These are phyloP conservation scores for Gynandropsis gynandra DNA, from an alignment of 345 rosid species.

Conservation along the genomic window DNA sequence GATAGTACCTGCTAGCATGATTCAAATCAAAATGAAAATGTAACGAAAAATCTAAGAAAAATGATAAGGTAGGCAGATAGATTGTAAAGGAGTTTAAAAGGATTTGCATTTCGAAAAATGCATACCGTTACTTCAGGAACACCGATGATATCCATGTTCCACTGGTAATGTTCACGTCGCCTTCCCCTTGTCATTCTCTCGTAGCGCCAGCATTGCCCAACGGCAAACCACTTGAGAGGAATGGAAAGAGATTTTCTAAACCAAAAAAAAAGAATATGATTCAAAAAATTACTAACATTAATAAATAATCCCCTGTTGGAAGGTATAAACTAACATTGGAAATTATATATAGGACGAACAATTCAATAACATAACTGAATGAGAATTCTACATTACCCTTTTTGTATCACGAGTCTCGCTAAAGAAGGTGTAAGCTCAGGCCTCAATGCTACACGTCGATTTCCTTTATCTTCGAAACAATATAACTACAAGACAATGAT, in stretches of 20 bases:
- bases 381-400: slow-evolving; percentile 50
- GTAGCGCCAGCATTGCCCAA: slow-evolving; percentile 97
- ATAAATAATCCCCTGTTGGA: slow-evolving; percentile 17
- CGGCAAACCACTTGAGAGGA: slow-evolving; percentile 93
- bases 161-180: slow-evolving; percentile 94
- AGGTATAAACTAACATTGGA: background rate
- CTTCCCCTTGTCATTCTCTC: slow-evolving; percentile 98
- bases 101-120: slow-evolving; percentile 16
- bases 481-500: slow-evolving; percentile 49
- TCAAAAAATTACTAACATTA: slow-evolving; percentile 44
- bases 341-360: background rate
- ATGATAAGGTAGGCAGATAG: no score
- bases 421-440: slow-evolving; percentile 96
- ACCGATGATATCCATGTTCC: slow-evolving; percentile 99
- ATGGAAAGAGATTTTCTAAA: slow-evolving; percentile 84
- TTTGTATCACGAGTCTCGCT: slow-evolving; percentile 88
- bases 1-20: background rate
- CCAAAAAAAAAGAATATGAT: slow-evolving; percentile 55
- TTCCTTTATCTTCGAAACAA: slow-evolving; percentile 91
- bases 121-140: slow-evolving; percentile 76
- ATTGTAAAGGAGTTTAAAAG: slow-evolving; percentile 1
- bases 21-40: background rate
- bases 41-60: background rate
- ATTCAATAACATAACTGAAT: background rate
- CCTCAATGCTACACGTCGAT: slow-evolving; percentile 95